Evolutionary conservation across 1,284 basidiomycete species (phyloP).

Genomic region (Papiliotrema terrestris): DNA sequence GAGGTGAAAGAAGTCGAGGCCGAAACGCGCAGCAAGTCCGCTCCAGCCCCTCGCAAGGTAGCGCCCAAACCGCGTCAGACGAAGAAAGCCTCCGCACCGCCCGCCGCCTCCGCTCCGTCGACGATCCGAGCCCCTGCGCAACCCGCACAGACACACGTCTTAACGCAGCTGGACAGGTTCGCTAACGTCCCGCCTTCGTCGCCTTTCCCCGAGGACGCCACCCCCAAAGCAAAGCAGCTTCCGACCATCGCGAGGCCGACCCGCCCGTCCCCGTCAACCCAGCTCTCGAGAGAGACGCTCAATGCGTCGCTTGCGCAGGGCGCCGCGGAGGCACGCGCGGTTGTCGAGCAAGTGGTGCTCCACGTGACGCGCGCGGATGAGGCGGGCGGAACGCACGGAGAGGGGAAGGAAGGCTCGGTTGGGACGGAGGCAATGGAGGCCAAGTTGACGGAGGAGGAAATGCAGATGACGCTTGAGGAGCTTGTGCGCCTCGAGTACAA

Average conservation of each 20-base stretch:
- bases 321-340: slow-evolving; percentile 28
- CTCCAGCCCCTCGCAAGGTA: neutral
- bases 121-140: too few relatives aligned
- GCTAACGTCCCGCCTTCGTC: slow-evolving; percentile 31
- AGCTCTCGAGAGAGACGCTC: slow-evolving; percentile 13
- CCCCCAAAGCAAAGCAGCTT: slow-evolving; percentile 9
- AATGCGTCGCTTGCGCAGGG: slow-evolving; percentile 21
- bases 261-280: slow-evolving; percentile 6
- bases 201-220: slow-evolving; percentile 5
- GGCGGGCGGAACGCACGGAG: neutral
- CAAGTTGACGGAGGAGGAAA: slow-evolving; percentile 27
- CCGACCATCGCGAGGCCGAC: slow-evolving; percentile 5
- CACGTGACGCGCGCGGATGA: neutral
- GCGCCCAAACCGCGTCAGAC: neutral
- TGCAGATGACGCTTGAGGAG: slow-evolving; percentile 38
- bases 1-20: neutral
- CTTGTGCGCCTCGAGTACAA: slow-evolving; percentile 32
- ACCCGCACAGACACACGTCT: neutral
- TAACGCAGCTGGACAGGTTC: slow-evolving; percentile 27
- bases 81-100: neutral
- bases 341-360: slow-evolving; percentile 28
- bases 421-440: neutral
- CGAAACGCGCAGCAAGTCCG: neutral
- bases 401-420: neutral
- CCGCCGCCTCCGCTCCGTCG: neutral